Conservation (phyloP, 2,329 filamentous ascomycete species). For the Fusarium avenaceum region DNA sequence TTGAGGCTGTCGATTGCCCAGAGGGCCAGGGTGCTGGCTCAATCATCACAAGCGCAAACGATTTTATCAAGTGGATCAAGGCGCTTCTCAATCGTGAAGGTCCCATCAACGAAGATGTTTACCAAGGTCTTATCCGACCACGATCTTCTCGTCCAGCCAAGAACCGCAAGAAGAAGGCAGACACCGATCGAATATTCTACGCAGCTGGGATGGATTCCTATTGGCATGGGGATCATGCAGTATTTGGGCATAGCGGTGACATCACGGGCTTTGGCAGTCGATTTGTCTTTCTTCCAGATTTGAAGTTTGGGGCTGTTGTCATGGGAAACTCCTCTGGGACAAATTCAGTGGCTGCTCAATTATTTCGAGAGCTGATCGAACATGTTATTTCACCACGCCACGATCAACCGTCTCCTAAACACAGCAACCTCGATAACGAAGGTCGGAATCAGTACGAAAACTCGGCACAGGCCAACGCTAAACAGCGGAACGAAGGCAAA, state of each 20-base stretch:
- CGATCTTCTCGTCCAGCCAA: conserved; percentile 39
- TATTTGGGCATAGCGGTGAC: conserved; percentile 47
- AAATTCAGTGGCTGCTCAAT: conserved; percentile 24
- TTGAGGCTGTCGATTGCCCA: conserved; percentile 29
- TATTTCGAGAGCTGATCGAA: conserved; percentile 44
- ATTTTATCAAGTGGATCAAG: conserved; percentile 50
- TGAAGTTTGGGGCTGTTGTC: conserved; percentile 47
- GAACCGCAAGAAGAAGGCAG: conserved; percentile 10
- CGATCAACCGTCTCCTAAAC: background rate
- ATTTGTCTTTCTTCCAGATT: conserved; percentile 48
- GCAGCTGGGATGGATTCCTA: conserved; percentile 45
- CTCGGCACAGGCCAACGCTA: background rate
- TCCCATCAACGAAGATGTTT: conserved; percentile 45
- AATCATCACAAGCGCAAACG: conserved; percentile 48
- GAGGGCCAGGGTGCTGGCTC: conserved; percentile 52
- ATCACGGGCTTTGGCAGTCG: conserved; percentile 46
- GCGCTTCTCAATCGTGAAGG: conserved; percentile 46
- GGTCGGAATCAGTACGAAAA: background rate
- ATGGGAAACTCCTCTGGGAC: conserved; percentile 45
- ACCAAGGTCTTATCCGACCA: conserved; percentile 38
- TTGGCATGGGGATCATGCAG: conserved; percentile 39
- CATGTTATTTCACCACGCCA: conserved; percentile 15
- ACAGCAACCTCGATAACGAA: background rate
- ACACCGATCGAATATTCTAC: conserved; percentile 33
- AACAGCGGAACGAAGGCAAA: fast-evolving